A percentile compares a stretch with the other conserved stretches of the same genome.
These are phyloP conservation scores for Fusarium kyushuense DNA, from an alignment of 2,329 filamentous ascomycete species.

Conservation along the genomic window DNA sequence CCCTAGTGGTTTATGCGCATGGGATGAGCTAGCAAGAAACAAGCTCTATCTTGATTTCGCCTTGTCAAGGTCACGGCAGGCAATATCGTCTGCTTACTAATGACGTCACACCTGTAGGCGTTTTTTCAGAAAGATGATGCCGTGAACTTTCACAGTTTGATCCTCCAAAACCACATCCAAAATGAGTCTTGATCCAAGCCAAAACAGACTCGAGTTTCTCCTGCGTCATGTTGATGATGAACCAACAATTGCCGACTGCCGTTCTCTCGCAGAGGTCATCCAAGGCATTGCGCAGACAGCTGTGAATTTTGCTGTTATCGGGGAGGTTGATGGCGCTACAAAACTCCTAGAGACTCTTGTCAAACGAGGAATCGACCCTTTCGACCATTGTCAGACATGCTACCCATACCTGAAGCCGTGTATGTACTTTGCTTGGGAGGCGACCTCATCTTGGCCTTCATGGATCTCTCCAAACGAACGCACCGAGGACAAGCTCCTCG, in stretches of 20 bases:
- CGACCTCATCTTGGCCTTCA: conserved; percentile 11
- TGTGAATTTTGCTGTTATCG: conserved; percentile 2
- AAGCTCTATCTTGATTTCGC: no score
- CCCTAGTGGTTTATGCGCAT: no score
- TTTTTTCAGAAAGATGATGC: no score
- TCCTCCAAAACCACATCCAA: not conserved
- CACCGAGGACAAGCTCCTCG: not conserved
- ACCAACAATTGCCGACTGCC: not conserved
- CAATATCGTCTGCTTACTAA: not conserved
- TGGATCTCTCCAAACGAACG: conserved; percentile 1
- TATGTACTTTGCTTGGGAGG: conserved; percentile 24
- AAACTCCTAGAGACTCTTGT: not conserved
- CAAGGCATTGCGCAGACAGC: not conserved
- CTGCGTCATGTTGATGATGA: conserved; percentile 10
- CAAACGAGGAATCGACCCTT: not conserved
- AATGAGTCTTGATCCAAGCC: not conserved
- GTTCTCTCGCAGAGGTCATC: not conserved
- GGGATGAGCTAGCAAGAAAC: no score
- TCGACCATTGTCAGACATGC: not conserved
- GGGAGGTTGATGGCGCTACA: not conserved
- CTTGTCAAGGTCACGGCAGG: no score
- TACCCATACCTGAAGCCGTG: conserved; percentile 11
- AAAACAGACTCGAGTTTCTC: not conserved
- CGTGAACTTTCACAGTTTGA: not conserved
- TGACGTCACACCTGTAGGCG: conserved; percentile 1